These are phyloP conservation scores for Litsea cubeba DNA, from an alignment of 164 flowering plant species.

Conservation along the genomic window DNA sequence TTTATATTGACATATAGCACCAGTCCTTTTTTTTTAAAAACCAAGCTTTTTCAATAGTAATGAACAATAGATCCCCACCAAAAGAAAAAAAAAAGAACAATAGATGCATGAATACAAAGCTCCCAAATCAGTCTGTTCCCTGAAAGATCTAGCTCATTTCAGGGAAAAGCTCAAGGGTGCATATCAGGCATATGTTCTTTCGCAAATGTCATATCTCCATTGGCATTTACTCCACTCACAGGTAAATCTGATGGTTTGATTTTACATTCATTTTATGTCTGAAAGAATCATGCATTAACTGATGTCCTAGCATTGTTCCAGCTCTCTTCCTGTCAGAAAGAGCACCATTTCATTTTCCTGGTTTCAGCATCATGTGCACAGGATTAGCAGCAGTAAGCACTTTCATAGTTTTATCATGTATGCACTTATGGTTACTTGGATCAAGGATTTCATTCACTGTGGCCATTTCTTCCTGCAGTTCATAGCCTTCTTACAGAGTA, in stretches of 20 bases:
- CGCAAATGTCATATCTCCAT: conserved; percentile 69
- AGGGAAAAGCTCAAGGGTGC: conserved; percentile 97
- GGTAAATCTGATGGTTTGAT: conserved; percentile 31
- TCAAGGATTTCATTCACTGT: conserved; percentile 1
- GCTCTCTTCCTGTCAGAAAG: conserved; percentile 44
- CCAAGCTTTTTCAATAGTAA: too few species aligned
- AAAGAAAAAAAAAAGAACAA: too few species aligned
- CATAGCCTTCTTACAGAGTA: conserved; percentile 66
- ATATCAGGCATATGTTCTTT: conserved; percentile 75
- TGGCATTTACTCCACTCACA: conserved; percentile 78
- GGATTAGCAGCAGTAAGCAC: conserved; percentile 64
- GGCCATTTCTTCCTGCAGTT: conserved; percentile 38
- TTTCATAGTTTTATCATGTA: too few species aligned
- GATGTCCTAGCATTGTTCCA: conserved; percentile 15
- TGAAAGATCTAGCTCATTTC: conserved; percentile 8
- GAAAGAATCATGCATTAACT: conserved; percentile 8
- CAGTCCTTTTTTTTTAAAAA: too few species aligned
- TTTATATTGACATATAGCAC: too few species aligned
- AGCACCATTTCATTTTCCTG: conserved; percentile 51
- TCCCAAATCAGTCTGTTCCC: background rate
- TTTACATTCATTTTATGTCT: background rate
- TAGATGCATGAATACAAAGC: too few species aligned
- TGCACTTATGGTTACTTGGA: background rate
- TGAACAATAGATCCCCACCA: too few species aligned
- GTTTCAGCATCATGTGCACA: conserved; percentile 46